Base-by-base conservation (phyloP, 148 eudicot species). In the Oxyria digyna region DNA sequence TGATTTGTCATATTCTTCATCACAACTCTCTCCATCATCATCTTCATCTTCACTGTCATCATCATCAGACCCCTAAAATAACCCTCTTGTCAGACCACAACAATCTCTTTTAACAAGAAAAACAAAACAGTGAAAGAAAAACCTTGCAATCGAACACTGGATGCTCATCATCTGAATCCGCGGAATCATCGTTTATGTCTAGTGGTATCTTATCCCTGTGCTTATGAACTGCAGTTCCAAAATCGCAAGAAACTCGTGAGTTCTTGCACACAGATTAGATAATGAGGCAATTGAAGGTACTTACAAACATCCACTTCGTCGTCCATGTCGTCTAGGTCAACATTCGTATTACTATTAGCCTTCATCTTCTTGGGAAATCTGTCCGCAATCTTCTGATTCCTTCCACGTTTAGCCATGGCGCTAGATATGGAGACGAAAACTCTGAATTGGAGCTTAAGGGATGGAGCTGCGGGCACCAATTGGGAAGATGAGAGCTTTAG, bases 221-320 rank as follows among this genome's bases (percentile, higher is more conserved):
- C 81, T 85, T 87, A 83, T 95, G 99, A 87, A 95, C 99, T 95
- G 77, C 72, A 74, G 69, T 31, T 42, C 35, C 70, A 73, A 57
- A 49, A 52, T 42, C 68, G 27, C 6, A 8, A 20, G 6, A 37
- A 18, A 40, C 18, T 26, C 27, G 35, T 9, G 7, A 14, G 3
- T 62, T 41, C 24, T 42, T 15, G 54, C 40, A 0, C 29, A n/a
- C 4, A 68, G 4, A 57, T 1, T 31, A 26, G 20, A 23, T 68
- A 63, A 8, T 8, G 23, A 37, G 9, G 14, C 37, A 12, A 14
- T 27, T 14, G 29, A 4, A 14, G 9, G 32, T 32, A 42, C 31
- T 77, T 84, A 91, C 97, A 94, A 43, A 85, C 86, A 73, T 94
- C 99, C 78, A 94, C 85, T 69, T 94, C 92, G n/a, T 94, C 99